A percentile compares a stretch with the other conserved stretches of the same genome.
phyloP scores from a whole-genome alignment of 2,329 filamentous ascomycete species.

The Biscogniauxia sp. region DNA sequence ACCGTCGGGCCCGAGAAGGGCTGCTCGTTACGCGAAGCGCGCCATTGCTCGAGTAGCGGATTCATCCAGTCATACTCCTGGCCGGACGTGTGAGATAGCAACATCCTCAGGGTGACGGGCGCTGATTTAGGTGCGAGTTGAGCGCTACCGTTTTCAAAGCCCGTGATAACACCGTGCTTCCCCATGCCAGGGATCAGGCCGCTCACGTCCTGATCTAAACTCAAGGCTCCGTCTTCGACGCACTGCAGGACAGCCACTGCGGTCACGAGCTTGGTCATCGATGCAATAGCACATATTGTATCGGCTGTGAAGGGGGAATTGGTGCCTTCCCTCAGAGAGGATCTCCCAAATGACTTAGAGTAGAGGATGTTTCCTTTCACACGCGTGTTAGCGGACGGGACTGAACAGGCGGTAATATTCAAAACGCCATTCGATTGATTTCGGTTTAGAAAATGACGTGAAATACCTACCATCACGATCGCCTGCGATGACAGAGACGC shows the following conservation, averaged over 20 bases:
- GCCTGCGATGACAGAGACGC: conserved; percentile 18
- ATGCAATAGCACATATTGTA: conserved; percentile 24
- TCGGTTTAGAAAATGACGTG: background rate
- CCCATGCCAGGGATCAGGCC: conserved; percentile 47
- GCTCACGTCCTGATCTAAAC: conserved; percentile 45
- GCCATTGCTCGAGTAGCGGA: conserved; percentile 30
- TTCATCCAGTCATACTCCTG: conserved; percentile 43
- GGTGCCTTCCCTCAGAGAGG: conserved; percentile 19
- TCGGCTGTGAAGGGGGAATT: conserved; percentile 22
- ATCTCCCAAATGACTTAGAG: conserved; percentile 23
- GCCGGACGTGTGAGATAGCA: conserved; percentile 53
- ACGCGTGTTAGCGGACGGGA: conserved; percentile 1
- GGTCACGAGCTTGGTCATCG: conserved; percentile 45
- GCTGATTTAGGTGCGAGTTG: conserved; percentile 32
- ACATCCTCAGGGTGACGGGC: conserved; percentile 48
- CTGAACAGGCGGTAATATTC: background rate
- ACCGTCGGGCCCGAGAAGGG: conserved; percentile 18
- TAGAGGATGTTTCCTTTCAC: conserved; percentile 22
- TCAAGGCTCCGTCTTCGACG: conserved; percentile 50
- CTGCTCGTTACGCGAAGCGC: conserved; percentile 22
- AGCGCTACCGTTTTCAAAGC: conserved; percentile 41
- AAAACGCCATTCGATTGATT: background rate
- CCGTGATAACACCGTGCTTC: conserved; percentile 45
- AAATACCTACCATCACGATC: conserved; percentile 19
- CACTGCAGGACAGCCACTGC: conserved; percentile 53